Evolutionary conservation across 352 stramenopile genomes (phyloP), one percentile per base, ranked within the genome.

Genomic region (Aphanomyces stellatus): DNA sequence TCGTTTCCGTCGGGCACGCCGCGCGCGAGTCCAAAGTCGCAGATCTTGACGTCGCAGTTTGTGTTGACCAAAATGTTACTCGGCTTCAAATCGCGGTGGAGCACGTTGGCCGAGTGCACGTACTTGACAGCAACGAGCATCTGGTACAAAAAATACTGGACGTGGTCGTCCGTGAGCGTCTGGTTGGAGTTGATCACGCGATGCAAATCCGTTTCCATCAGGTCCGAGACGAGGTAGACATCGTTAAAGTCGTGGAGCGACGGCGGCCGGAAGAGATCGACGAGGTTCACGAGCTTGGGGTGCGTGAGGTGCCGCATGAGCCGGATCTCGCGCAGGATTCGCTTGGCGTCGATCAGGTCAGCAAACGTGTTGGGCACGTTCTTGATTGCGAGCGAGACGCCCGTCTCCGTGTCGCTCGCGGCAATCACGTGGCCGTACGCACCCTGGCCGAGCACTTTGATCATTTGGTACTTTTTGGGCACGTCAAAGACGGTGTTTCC

Each of bases 41-140:
- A 96, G 33, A 96, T 74, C 71, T 94, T 94, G 22, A 96, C 76
- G 3, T 92, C 70, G 53, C 88, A 96, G 69, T 96, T 85, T 25
- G 82, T 80, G 71, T 96, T 97, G 71, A 98, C 95, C 8, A 99
- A 79, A 41, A 99, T 76, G 75, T 99, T 99, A n/a, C 92, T 96
- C 56, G 95, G 96, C 73, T 99, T 99, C 22, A 99, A 90, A 72
- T 99, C 96, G 10, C 84, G 80, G 42, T 94, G 86, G 53, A 94
- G 76, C 63, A 95, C 83, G 48, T 87, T 75, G 19, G 82, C 83
- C 17, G 81, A 91, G 73, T 95, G 86, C 37, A 93, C 85, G 72
- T 92, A 93, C 27, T 78, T 76, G 35, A 95, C 68, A 10, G 74
- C 86, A 62, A 80, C 88, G 10, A 92, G 72, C 65, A 95, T 70